Percentiles rank a stretch among this genome's conserved stretches.
Conservation (phyloP, 139 green algal genomes). For the Tetradesmus obliquus region DNA sequence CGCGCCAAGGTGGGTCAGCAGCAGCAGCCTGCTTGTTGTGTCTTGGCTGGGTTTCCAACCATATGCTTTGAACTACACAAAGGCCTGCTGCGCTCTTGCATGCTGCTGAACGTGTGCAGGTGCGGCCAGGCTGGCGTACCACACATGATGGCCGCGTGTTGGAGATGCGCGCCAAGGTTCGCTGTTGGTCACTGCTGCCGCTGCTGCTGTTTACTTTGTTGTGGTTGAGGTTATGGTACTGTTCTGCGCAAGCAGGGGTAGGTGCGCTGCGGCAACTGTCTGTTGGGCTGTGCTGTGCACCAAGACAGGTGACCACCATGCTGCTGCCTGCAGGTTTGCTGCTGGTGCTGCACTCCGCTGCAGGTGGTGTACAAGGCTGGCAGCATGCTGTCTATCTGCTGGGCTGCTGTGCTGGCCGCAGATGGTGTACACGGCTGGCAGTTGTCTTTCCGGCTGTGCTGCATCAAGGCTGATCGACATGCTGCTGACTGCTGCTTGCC, state of each 20-base stretch:
- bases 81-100: neutral
- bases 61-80: neutral
- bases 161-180: constrained; percentile 47
- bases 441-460: neutral
- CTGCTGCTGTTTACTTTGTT: neutral
- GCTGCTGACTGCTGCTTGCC: neutral
- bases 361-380: no score
- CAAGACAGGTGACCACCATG: no score
- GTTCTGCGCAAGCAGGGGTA: no score
- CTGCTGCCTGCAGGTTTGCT: no score
- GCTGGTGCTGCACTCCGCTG: no score
- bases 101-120: neutral
- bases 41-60: neutral
- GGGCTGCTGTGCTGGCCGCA: no score
- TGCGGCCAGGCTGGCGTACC: neutral
- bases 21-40: neutral
- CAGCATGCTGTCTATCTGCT: neutral
- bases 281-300: no score
- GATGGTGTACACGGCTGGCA: no score
- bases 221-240: neutral
- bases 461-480: neutral
- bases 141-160: constrained; percentile 41
- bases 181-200: neutral
- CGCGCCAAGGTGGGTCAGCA: constrained; percentile 44
- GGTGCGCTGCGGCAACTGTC: no score